These are phyloP conservation scores for Sphaerulina vaccinii DNA, from an alignment of 2,329 filamentous ascomycete genomes.

Conservation along the genomic window DNA sequence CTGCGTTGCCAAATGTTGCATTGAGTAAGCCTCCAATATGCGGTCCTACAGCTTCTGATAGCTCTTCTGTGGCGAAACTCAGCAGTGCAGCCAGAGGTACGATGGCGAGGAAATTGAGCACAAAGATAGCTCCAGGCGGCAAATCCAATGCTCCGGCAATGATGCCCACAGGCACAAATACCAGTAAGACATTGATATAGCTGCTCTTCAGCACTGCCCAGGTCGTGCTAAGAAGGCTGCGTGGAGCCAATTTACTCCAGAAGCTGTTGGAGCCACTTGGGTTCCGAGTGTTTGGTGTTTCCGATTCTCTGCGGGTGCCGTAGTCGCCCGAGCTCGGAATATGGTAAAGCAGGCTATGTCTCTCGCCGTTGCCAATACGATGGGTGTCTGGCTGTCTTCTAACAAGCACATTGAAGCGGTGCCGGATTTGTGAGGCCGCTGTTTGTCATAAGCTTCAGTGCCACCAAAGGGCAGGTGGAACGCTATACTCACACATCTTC, in stretches of 20 bases:
- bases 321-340: conserved; percentile 12
- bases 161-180: conserved; percentile 72
- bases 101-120: conserved; percentile 77
- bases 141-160: conserved; percentile 61
- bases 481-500: conserved; percentile 4
- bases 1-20: conserved; percentile 77
- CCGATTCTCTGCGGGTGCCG: background rate
- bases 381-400: conserved; percentile 7
- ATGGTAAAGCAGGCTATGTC: conserved; percentile 12
- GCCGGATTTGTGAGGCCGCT: conserved; percentile 18
- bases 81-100: conserved; percentile 71
- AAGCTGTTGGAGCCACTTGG: conserved; percentile 2
- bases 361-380: conserved; percentile 14
- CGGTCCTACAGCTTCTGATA: conserved; percentile 68
- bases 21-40: conserved; percentile 73
- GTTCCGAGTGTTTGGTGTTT: background rate
- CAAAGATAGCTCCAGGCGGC: conserved; percentile 67
- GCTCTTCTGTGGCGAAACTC: conserved; percentile 75
- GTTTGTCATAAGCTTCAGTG: background rate
- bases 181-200: conserved; percentile 67
- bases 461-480: too few species aligned
- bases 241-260: conserved; percentile 7
- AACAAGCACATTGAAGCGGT: conserved; percentile 14
- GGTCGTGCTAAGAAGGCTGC: conserved; percentile 3
- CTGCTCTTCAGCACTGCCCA: conserved; percentile 43